Percentiles rank a stretch among this genome's conserved stretches.
Evolutionary conservation across 2,329 filamentous ascomycete species (phyloP).

Genomic region (Venturiaceae sp.): DNA sequence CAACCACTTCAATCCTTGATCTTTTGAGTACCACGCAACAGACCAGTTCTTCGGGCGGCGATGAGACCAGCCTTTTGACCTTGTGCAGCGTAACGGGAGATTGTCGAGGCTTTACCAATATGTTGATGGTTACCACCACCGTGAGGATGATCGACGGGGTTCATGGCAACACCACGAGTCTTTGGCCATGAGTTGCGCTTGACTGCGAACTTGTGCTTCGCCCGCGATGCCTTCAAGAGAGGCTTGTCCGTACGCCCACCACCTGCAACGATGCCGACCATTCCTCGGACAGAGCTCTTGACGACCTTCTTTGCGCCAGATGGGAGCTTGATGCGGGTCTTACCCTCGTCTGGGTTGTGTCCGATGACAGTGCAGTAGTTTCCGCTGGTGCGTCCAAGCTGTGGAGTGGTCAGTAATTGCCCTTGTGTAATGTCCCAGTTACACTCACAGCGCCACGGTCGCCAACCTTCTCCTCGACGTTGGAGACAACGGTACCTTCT

Average conservation of each 20-base stretch:
- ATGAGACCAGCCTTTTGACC: conserved; percentile 99
- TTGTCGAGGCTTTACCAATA: conserved; percentile 99
- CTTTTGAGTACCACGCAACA: conserved; percentile 99
- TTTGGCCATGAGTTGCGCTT: conserved; percentile 99
- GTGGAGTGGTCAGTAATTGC: background rate
- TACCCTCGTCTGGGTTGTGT: conserved; percentile 76
- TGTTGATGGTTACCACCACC: conserved; percentile 97
- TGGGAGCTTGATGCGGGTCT: conserved; percentile 99
- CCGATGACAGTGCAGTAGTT: conserved; percentile 99
- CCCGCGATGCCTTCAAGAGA: conserved; percentile 96
- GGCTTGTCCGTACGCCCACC: conserved; percentile 99
- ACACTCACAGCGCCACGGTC: conserved; percentile 67
- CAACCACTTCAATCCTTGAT: conserved; percentile 62
- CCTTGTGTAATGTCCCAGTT: background rate
- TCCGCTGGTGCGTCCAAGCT: conserved; percentile 88
- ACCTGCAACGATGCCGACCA: conserved; percentile 99
- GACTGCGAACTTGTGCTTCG: conserved; percentile 99
- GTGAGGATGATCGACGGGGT: conserved; percentile 89
- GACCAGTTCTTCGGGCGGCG: conserved; percentile 98
- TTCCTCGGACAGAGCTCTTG: conserved; percentile 83
- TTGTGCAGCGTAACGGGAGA: conserved; percentile 92
- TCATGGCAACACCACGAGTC: conserved; percentile 99
- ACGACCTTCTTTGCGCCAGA: conserved; percentile 99
- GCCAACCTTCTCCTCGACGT: conserved; percentile 98
- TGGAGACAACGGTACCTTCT: conserved; percentile 98